phyloP scores from a whole-genome alignment of 2,329 filamentous ascomycete species.

The Metarhizium robertsii region DNA sequence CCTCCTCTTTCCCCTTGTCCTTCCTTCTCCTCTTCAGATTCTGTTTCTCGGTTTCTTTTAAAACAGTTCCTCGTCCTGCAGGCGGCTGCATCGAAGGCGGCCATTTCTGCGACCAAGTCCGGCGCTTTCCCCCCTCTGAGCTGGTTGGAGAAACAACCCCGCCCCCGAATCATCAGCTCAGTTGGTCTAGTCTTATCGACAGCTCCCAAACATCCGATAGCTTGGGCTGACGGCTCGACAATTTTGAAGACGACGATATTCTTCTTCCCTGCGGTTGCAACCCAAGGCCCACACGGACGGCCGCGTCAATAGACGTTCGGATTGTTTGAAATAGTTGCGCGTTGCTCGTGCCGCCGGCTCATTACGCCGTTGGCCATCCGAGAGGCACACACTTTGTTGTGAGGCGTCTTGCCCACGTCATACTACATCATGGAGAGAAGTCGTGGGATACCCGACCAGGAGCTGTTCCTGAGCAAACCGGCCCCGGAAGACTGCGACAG shows the following conservation, averaged over 20 bases:
- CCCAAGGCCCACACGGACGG: not conserved
- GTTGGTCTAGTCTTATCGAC: not conserved
- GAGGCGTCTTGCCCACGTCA: slow-evolving; percentile 4
- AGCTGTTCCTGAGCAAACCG: slow-evolving; percentile 69
- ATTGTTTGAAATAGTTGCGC: not conserved
- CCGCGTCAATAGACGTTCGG: not conserved
- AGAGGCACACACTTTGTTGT: not conserved
- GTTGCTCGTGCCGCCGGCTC: slow-evolving; percentile 6
- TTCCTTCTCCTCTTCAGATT: too few species aligned
- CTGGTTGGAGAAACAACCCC: slow-evolving; percentile 3
- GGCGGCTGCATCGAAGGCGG: slow-evolving; percentile 7
- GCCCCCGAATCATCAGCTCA: not conserved
- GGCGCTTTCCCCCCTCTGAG: not conserved
- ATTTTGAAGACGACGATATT: not conserved
- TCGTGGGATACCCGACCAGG: slow-evolving; percentile 65
- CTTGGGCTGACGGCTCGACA: not conserved
- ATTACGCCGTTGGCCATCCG: slow-evolving; percentile 1
- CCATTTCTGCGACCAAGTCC: slow-evolving; percentile 11
- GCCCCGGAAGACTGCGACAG: slow-evolving; percentile 49
- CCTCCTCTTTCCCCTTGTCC: not conserved
- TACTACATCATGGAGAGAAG: slow-evolving; percentile 37
- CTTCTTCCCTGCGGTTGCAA: not conserved
- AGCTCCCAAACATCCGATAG: slow-evolving; percentile 3
- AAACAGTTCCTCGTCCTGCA: slow-evolving; percentile 1
- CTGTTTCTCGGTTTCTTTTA: too few species aligned